Evolutionary conservation across 805 yeast species (phyloP).

Genomic region (Cyberlindnera japonica): DNA sequence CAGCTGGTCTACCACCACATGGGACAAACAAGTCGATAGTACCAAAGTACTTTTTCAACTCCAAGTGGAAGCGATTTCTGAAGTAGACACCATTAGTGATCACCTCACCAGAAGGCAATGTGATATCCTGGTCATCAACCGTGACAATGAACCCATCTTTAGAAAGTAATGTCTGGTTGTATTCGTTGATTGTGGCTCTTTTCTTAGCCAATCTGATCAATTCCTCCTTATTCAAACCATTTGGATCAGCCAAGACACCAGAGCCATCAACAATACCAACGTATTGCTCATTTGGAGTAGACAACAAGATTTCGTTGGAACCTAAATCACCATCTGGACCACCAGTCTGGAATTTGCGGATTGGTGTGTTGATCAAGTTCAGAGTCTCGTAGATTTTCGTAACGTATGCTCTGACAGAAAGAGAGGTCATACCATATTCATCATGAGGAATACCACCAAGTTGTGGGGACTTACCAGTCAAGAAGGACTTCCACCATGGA

Average conservation of each 20-base stretch:
- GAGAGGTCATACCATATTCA: slow-evolving; percentile 95
- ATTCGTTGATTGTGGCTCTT: slow-evolving; percentile 71
- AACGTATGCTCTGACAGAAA: slow-evolving; percentile 89
- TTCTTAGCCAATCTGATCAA: slow-evolving; percentile 71
- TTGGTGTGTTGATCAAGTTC: slow-evolving; percentile 50
- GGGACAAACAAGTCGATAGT: slow-evolving; percentile 87
- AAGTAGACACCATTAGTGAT: slow-evolving; percentile 84
- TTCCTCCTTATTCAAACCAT: slow-evolving; percentile 81
- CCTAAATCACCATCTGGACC: slow-evolving; percentile 99
- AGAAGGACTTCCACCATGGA: slow-evolving; percentile 97
- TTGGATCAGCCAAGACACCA: slow-evolving; percentile 90
- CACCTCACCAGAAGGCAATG: slow-evolving; percentile 66
- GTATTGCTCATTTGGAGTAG: slow-evolving; percentile 71
- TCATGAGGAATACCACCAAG: slow-evolving; percentile 99
- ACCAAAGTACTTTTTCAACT: slow-evolving; percentile 58
- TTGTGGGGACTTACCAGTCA: slow-evolving; percentile 90
- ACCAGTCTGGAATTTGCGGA: slow-evolving; percentile 91
- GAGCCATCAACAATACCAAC: slow-evolving; percentile 93
- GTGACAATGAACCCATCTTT: slow-evolving; percentile 75
- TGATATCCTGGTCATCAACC: slow-evolving; percentile 79
- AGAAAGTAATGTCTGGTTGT: slow-evolving; percentile 63
- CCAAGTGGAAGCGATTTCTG: slow-evolving; percentile 86
- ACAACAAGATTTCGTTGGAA: slow-evolving; percentile 86
- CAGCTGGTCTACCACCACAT: slow-evolving; percentile 98
- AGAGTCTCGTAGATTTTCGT: slow-evolving; percentile 82